Conservation (phyloP, 371 early-diverging fungal species). For the Apophysomyces variabilis region DNA sequence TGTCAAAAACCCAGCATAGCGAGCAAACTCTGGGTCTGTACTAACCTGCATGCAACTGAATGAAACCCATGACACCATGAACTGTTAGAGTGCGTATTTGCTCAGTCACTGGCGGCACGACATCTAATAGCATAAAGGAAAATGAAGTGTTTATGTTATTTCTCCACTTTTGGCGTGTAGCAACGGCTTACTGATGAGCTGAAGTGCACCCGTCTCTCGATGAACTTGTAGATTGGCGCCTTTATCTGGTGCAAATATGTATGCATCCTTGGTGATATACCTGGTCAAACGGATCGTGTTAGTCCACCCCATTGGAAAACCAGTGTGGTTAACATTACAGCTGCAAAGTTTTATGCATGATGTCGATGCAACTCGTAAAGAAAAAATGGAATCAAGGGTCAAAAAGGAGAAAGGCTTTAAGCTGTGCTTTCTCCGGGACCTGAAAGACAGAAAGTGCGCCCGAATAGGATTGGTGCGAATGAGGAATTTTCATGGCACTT, state of each 20-base stretch:
- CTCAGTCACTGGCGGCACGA: neutral
- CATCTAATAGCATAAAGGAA: neutral
- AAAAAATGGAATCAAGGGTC: neutral
- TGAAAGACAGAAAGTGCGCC: too few relatives aligned
- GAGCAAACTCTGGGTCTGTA: too few relatives aligned
- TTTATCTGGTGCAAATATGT: constrained; percentile 24
- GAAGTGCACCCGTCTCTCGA: constrained; percentile 7
- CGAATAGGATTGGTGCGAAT: too few relatives aligned
- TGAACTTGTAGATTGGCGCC: constrained; percentile 22
- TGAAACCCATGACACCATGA: constrained; percentile 35
- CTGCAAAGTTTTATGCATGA: neutral
- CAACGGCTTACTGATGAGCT: neutral
- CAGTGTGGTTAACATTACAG: neutral
- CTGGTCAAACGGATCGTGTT: constrained; percentile 1
- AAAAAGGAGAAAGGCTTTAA: neutral
- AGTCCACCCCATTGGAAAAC: neutral
- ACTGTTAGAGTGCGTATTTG: constrained; percentile 11
- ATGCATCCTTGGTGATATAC: constrained; percentile 27
- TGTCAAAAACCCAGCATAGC: neutral
- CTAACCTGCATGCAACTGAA: constrained; percentile 31
- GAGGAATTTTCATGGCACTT: too few relatives aligned
- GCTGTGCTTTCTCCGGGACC: neutral
- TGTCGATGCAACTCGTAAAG: neutral
- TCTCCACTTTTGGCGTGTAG: constrained; percentile 8
- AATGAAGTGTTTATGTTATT: neutral